Percentiles rank a stretch among this genome's conserved stretches.
phyloP scores from a whole-genome alignment of 106 monocot genomes.

The Xerophyta viscosa region DNA sequence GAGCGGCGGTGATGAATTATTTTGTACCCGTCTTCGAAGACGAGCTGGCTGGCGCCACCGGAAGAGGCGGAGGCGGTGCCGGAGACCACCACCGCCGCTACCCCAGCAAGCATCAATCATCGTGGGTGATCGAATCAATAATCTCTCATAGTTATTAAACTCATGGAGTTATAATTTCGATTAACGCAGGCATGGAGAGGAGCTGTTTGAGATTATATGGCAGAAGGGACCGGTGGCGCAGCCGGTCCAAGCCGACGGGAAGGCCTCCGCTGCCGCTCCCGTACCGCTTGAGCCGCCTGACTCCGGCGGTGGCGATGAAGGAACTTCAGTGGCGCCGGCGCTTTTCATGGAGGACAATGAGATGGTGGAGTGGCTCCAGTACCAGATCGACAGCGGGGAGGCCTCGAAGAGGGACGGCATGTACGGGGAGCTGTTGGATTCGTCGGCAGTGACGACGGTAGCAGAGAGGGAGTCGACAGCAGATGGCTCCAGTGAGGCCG shows the following conservation, averaged over 20 bases:
- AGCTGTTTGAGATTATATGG: slow-evolving; percentile 5
- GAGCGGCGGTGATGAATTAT: no score
- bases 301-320: background rate
- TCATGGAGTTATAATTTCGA: no score
- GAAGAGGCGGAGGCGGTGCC: no score
- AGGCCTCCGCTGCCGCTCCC: background rate
- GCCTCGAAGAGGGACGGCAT: background rate
- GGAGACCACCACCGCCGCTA: no score
- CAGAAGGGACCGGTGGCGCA: background rate
- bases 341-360: slow-evolving; percentile 2
- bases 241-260: background rate
- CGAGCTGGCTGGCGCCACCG: no score
- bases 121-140: no score
- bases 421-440: background rate
- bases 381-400: background rate
- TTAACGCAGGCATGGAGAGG: slow-evolving; percentile 2
- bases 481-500: background rate
- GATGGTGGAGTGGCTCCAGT: slow-evolving; percentile 1
- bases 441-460: background rate
- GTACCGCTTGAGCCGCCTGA: background rate
- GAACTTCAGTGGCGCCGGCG: background rate
- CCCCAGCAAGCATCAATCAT: no score
- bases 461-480: background rate
- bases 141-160: no score
- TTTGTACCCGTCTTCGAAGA: no score